Conservation (phyloP, 257 asterid genomes). For the Cruciata laevipes region DNA sequence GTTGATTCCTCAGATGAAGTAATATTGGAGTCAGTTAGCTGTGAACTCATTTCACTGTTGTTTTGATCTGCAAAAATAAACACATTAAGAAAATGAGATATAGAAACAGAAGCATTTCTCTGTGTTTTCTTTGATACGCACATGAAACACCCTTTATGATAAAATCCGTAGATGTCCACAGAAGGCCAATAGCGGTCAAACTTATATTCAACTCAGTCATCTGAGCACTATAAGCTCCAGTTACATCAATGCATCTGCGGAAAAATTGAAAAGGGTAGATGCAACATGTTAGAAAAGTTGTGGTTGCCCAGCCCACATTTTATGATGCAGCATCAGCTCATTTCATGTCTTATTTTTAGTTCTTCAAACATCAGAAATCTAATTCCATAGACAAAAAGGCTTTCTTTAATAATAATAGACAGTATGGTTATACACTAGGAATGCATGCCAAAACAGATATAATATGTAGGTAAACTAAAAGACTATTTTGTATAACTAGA, state of each 20-base stretch:
- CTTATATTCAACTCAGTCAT: conserved; percentile 89
- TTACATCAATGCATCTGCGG: conserved; percentile 88
- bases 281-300: conserved; percentile 5
- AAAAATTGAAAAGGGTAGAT: conserved; percentile 18
- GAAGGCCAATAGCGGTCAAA: conserved; percentile 87
- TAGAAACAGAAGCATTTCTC: conserved; percentile 18
- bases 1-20: conserved; percentile 28
- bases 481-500: not conserved
- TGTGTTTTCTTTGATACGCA: conserved; percentile 43
- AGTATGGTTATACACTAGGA: no score
- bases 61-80: conserved; percentile 44
- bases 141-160: conserved; percentile 60
- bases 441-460: no score
- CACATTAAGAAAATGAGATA: conserved; percentile 5
- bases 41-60: conserved; percentile 32
- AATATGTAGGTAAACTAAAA: not conserved
- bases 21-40: conserved; percentile 26
- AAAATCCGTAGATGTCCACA: conserved; percentile 96
- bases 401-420: no score
- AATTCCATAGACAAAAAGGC: not conserved
- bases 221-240: conserved; percentile 94
- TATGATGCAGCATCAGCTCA: not conserved
- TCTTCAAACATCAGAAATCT: not conserved
- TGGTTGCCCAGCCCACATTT: not conserved
- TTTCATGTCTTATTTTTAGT: not conserved